A percentile compares a stretch with the other conserved stretches of the same genome.
Conservation (phyloP, 305 asterid genomes). For the Stenogyne calaminthoides region DNA sequence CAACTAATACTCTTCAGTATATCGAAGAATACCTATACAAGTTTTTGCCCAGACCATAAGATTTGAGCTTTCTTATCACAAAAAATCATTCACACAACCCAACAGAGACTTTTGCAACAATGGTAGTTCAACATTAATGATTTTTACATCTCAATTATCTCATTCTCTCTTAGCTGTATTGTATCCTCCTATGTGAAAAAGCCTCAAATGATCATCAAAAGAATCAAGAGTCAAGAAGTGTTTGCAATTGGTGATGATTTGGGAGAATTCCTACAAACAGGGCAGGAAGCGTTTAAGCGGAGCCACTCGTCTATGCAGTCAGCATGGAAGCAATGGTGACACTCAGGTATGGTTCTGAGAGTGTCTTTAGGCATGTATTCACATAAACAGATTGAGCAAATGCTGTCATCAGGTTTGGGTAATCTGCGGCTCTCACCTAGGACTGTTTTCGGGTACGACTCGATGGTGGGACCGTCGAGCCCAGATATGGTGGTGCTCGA, state of each 20-base stretch:
- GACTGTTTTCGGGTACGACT: conserved; percentile 46
- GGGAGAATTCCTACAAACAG: conserved; percentile 46
- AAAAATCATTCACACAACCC: neutral
- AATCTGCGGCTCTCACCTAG: conserved; percentile 49
- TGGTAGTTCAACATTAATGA: neutral
- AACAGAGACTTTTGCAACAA: neutral
- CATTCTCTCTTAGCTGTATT: no score
- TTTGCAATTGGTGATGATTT: conserved; percentile 8
- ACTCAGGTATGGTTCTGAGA: conserved; percentile 46
- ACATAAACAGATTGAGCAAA: conserved; percentile 44
- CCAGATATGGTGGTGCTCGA: conserved; percentile 24
- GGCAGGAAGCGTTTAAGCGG: conserved; percentile 44
- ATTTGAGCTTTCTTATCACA: no score
- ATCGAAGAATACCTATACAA: no score
- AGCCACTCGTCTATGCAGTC: conserved; percentile 58
- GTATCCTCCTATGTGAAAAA: neutral
- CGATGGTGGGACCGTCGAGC: conserved; percentile 42
- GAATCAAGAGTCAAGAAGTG: neutral
- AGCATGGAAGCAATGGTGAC: conserved; percentile 49
- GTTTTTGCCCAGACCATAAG: no score
- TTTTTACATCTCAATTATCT: no score
- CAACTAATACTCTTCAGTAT: no score
- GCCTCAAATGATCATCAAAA: neutral
- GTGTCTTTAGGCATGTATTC: conserved; percentile 50
- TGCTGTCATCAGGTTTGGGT: conserved; percentile 39